These are phyloP conservation scores for Chaetomium globosum DNA, from an alignment of 2,329 filamentous ascomycete genomes.

Conservation along the genomic window DNA sequence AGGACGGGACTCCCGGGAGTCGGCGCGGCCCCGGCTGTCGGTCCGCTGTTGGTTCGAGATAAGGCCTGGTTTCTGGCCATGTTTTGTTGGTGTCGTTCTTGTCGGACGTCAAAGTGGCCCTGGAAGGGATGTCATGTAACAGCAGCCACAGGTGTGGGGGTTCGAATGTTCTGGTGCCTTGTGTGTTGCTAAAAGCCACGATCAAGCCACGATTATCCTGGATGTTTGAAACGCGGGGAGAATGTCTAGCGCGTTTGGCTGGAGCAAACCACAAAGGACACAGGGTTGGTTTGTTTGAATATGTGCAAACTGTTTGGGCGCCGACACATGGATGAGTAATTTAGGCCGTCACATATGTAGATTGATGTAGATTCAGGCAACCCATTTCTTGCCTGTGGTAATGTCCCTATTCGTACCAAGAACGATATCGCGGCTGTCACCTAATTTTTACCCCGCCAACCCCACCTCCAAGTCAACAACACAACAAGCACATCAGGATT, in stretches of 20 bases:
- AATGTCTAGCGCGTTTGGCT: too few relatives aligned
- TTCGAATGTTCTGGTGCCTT: slow-evolving; percentile 10
- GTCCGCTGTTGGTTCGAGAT: neutral
- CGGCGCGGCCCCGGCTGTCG: slow-evolving; percentile 2
- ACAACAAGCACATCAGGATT: slow-evolving; percentile 10
- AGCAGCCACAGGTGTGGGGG: neutral
- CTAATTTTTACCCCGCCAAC: slow-evolving; percentile 37
- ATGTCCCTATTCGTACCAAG: too few relatives aligned
- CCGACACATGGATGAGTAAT: too few relatives aligned
- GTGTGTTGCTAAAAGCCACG: neutral
- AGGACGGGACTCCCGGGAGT: neutral
- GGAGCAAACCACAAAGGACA: too few relatives aligned
- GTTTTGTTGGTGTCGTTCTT: neutral
- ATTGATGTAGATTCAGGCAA: too few relatives aligned
- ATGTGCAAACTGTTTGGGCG: too few relatives aligned
- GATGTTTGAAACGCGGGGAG: neutral
- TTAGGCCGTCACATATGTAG: too few relatives aligned
- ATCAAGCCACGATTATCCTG: neutral
- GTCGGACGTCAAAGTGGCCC: neutral
- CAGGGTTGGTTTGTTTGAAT: too few relatives aligned
- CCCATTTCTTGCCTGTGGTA: neutral
- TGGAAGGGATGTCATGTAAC: neutral
- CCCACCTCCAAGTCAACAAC: slow-evolving; percentile 33
- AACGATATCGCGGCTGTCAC: neutral
- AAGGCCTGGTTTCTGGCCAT: neutral